Evolutionary conservation across 2,329 filamentous ascomycete species (phyloP), one percentile per base, ranked within the genome.

Genomic region (Verticillium zaregamsianum): DNA sequence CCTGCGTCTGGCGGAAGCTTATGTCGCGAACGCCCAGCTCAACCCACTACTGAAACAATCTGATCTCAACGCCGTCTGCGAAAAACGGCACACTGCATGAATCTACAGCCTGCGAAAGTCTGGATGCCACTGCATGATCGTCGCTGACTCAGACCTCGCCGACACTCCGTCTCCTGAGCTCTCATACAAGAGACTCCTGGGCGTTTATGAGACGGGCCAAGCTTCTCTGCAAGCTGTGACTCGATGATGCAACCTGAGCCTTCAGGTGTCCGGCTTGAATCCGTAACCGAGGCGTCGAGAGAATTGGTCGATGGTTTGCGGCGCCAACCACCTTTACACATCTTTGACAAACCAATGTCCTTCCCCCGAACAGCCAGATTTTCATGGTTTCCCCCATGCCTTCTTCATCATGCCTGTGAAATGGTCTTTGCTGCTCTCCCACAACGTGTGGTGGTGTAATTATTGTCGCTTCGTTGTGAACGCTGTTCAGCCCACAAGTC

Each of bases 101-200:
- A 23, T 12, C 45, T 11, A 52, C 45, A 52, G 12, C 45, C n/a
- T 25, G 45, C 45, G 11, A 14, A 23, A 52, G 11, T 52, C 45
- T 14, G 45, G 45, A 52, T 52, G 20, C 20, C 12, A 25, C 45
- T 64, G 63, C 63, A 55, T 64, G 63, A 61, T 63, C 63, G 35
- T 63, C 61, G 28, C 61, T 58, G 32, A 59, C 63, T 58, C 59
- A 59, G 54, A 64, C 61, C 57, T 52, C 20, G 45, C 23, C 45
- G 45, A 23, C 17, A 28, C 45, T 4, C 45, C 39, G 45, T 12
- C 45, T 23, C 45, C 45, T 52, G 45, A 20, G n/a, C 9, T 23
- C n/a, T 23, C 11, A 20, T 5, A 14, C 11, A 12, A 35, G 28
- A 35, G 9, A 7, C 33, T 49, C 40, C 45, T 52, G 45, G 45